phyloP scores from a whole-genome alignment of 805 yeast species.

The Candida methanosorbosa region DNA sequence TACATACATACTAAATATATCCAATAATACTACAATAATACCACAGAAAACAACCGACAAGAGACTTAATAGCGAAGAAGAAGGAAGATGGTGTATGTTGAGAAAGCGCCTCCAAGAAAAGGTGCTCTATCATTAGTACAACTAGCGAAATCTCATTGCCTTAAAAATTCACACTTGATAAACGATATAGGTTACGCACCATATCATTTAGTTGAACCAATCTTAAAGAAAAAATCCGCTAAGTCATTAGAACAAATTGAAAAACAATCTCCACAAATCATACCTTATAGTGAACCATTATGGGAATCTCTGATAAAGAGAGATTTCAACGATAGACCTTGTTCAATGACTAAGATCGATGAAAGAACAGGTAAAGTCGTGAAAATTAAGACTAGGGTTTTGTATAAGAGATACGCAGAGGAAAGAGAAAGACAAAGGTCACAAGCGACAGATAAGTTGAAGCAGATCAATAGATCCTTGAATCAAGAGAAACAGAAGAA shows the following conservation, averaged over 20 bases:
- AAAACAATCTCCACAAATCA: conserved; percentile 31
- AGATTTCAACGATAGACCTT: conserved; percentile 41
- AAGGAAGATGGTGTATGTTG: background rate
- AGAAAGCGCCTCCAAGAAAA: conserved; percentile 1
- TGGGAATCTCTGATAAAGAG: conserved; percentile 37
- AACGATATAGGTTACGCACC: conserved; percentile 25
- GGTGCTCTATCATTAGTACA: conserved; percentile 13
- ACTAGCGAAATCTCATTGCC: conserved; percentile 19
- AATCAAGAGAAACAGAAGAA: conserved; percentile 31
- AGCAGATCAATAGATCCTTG: conserved; percentile 31
- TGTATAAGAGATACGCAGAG: conserved; percentile 29
- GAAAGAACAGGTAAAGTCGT: conserved; percentile 10
- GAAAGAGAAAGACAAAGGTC: conserved; percentile 36
- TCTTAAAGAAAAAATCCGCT: conserved; percentile 34
- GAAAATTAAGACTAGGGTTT: conserved; percentile 23
- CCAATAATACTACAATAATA: no score
- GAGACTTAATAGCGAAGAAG: background rate
- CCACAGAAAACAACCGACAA: background rate
- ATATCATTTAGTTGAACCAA: conserved; percentile 40
- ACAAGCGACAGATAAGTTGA: conserved; percentile 35
- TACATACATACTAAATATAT: no score
- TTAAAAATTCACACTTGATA: conserved; percentile 22
- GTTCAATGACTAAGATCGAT: conserved; percentile 5
- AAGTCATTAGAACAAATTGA: conserved; percentile 35
- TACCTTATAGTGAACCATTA: conserved; percentile 31